A percentile compares a stretch with the other conserved stretches of the same genome.
These are phyloP conservation scores for Tuber umbilicatum DNA, from an alignment of 495 filamentous ascomycete species.

Conservation along the genomic window DNA sequence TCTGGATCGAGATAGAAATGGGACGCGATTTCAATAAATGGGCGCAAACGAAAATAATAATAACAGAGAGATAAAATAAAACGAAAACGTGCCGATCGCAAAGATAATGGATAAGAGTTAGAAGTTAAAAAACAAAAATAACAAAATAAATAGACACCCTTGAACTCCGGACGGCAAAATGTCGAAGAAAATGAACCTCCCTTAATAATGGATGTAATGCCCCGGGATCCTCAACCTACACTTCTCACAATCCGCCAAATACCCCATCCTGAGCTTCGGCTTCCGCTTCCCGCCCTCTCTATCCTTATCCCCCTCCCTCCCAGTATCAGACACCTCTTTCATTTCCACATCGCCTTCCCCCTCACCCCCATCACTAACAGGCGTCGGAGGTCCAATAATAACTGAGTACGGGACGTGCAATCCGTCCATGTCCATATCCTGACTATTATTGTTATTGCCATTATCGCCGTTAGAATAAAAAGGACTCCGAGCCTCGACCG, in stretches of 20 bases:
- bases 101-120: not conserved
- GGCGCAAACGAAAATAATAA: constrained; percentile 2
- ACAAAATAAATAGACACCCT: constrained; percentile 6
- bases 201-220: constrained; percentile 31
- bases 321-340: constrained; percentile 6
- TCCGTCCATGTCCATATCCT: constrained; percentile 1
- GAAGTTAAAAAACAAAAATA: constrained; percentile 16
- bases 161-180: not conserved
- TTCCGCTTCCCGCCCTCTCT: constrained; percentile 15
- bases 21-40: not conserved
- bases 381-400: constrained; percentile 25
- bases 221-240: constrained; percentile 34
- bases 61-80: constrained; percentile 10
- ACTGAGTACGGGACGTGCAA: constrained; percentile 4
- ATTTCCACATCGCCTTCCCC: constrained; percentile 30
- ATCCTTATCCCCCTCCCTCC: not conserved
- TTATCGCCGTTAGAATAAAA: not conserved
- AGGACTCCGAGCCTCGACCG: not conserved
- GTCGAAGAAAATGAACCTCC: not conserved
- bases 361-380: constrained; percentile 20
- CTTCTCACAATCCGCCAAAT: constrained; percentile 29
- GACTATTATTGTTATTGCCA: not conserved
- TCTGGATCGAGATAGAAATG: not conserved
- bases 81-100: not conserved
- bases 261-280: constrained; percentile 31